Evolutionary conservation across 257 asterid species (phyloP).

Genomic region (Nicotiana noctiflora): DNA sequence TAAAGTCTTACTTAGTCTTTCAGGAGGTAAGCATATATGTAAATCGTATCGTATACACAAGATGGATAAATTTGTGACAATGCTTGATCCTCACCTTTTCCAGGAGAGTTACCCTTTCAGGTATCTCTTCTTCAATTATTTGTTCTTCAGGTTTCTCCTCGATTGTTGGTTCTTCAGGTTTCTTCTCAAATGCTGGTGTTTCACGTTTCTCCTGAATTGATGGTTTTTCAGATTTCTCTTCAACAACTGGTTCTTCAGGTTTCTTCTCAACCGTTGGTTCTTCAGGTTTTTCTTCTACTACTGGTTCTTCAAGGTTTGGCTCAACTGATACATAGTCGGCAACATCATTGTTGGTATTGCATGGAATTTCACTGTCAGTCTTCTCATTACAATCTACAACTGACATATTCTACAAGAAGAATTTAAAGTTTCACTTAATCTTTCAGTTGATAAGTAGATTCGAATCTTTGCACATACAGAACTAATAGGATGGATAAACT

Average conservation of each 20-base stretch:
- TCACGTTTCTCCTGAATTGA: not conserved
- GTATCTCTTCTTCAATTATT: not conserved
- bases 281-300: not conserved
- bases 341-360: slow-evolving; percentile 1
- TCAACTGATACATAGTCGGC: not conserved
- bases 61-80: not conserved
- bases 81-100: not conserved
- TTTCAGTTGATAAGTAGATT: not conserved
- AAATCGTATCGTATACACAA: not conserved
- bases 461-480: not conserved
- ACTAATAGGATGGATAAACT: not conserved
- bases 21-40: not conserved
- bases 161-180: not conserved
- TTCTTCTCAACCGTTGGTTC: not conserved
- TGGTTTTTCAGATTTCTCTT: not conserved
- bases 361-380: not conserved
- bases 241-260: not conserved
- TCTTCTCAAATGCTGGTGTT: not conserved
- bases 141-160: not conserved
- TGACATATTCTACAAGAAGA: not conserved
- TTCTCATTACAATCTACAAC: not conserved
- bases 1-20: not conserved
- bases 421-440: not conserved
- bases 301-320: not conserved
- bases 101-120: not conserved